Base-by-base conservation (phyloP, 495 filamentous ascomycete genomes). In the Bathelium albidoporum region DNA sequence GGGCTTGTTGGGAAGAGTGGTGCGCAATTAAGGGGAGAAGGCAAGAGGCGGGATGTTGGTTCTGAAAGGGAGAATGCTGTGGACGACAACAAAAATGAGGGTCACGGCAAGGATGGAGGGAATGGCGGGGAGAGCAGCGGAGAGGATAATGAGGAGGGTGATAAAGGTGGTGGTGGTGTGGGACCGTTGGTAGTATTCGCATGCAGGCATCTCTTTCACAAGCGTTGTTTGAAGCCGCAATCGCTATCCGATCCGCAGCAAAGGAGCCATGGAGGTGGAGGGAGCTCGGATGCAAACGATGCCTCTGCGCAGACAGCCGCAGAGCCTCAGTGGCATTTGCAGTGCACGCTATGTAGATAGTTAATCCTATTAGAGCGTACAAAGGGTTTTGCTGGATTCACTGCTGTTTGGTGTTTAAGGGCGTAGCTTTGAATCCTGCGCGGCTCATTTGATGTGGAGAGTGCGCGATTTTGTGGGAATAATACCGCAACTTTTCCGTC, bases 191-290 rank as follows among this genome's bases (percentile, higher is more conserved):
- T 77, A 32, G 72, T 77, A 45, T 77, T 77, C 66, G 72, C 74
- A 28, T 77, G 74, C 65, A 63, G 73, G 61, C 74, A 77, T 69
- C 43, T 73, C 26, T 74, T 69, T 61, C 74, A 77, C 66, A 44
- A 66, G 65, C 55, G 55, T 0, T 77, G 74, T 64, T 66, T 77
- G 62, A 72, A 72, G 60, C 58, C 34, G 34, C 34, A 5, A 14
- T 39, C n/a, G n/a, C n/a, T n/a, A n/a, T 41, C 31, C 2, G 62
- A 45, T 45, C 55, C 24, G 55, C 55, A 60, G 5, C 53, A 28
- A 1, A 26, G 62, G 49, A 22, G 26, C 24, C 20, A 66, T 62
- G 41, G 28, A 55, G 39, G 18, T 5, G 34, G 14, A 52, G 41
- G 36, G 24, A 29, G 49, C 0, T 55, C 49, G 49, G 49, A 29